phyloP scores from a whole-genome alignment of 2,329 filamentous ascomycete genomes.

The Microdochium nivale region DNA sequence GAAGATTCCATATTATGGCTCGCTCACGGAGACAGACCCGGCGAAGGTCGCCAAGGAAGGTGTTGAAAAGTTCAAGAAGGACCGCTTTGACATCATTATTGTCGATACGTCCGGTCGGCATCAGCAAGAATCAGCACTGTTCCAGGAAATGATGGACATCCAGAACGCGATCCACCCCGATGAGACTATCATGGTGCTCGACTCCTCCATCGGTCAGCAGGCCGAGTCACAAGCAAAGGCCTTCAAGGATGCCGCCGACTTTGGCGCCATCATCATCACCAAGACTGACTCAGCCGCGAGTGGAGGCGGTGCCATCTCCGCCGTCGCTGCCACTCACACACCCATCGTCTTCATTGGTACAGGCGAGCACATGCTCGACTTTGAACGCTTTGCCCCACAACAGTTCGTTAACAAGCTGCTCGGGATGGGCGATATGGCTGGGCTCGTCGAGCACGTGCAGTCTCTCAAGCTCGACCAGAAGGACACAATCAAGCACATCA shows the following conservation, averaged over 20 bases:
- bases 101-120: constrained; percentile 95
- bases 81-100: constrained; percentile 96
- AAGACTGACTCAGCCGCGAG: constrained; percentile 96
- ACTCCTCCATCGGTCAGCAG: constrained; percentile 92
- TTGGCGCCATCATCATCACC: constrained; percentile 97
- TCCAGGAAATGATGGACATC: constrained; percentile 97
- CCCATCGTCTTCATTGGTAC: constrained; percentile 98
- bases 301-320: constrained; percentile 94
- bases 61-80: constrained; percentile 98
- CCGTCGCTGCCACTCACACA: constrained; percentile 90
- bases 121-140: constrained; percentile 87
- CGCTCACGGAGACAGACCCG: constrained; percentile 90
- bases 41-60: constrained; percentile 89
- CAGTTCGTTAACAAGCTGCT: constrained; percentile 90
- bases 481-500: constrained; percentile 98
- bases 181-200: constrained; percentile 97
- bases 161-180: constrained; percentile 84
- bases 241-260: constrained; percentile 95
- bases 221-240: constrained; percentile 91
- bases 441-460: constrained; percentile 93
- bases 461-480: constrained; percentile 93
- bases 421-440: constrained; percentile 95
- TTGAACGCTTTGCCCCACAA: constrained; percentile 87
- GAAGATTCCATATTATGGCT: constrained; percentile 98
- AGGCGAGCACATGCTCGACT: constrained; percentile 91